Base-by-base conservation (phyloP, 805 yeast genomes). In the Barnettozyma siamensis region DNA sequence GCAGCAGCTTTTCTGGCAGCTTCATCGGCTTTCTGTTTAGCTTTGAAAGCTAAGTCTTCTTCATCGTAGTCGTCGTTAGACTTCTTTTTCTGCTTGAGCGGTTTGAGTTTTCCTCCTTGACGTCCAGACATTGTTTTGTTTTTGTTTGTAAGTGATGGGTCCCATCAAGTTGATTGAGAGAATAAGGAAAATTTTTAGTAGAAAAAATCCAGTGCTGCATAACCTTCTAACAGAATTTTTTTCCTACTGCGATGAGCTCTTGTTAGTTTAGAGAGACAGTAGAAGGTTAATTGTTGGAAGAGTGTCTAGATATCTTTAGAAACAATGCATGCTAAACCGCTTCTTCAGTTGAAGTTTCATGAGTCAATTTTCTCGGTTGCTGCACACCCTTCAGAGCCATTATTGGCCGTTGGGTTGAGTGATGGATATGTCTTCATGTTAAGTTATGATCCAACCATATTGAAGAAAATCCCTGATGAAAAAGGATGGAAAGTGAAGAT, bases 41-140 rank as follows among this genome's bases (percentile, higher is more conserved):
- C 91, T 71, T 87, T 87, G 76, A 80, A 88, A 5, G 96, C 96
- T 23, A 73, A 41, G 49, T 88, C 97, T 45, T 89, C 97, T 2
- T 89, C 96, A 62, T 88, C 95, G 47, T 67, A 62, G 24, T 83
- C 88, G 47, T 80, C 83, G 42, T 70, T 72, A 58, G 76, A 75
- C 76, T 88, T 88, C 82, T 83, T 78, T 69, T 86, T 91, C 53
- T 91, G 84, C 60, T 67, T 67, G 44, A 67, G 54, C 44, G 71
- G 97, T 79, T 89, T 89, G 45, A 89, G 80, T 65, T 89, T 89
- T 59, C 97, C 97, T 61, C 97, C 97, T 73, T 89, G 96, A 72
- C 96, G 88, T 57, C 95, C 88, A 38, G 96, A 88, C 96, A 88
- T 88, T 34, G 33, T 38, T 18, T 18, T 2, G 18, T n/a, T 35